Base-by-base conservation (phyloP, 345 rosid species). In the Lenwebbia sp. region DNA sequence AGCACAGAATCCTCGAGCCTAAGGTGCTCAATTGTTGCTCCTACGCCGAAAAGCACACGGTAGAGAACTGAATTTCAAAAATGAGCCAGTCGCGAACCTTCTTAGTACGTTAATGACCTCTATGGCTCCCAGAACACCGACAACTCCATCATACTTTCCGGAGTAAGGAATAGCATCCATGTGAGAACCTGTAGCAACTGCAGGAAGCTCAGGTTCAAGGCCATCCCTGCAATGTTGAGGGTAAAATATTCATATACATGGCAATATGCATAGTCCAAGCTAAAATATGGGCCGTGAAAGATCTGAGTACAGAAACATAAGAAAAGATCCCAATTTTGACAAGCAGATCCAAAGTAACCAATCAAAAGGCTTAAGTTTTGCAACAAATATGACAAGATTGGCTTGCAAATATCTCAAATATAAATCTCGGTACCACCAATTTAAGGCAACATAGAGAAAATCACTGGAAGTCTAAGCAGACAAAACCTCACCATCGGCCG, bases 131-230 rank as follows among this genome's bases (percentile, higher is more conserved):
- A 97, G 90, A 91, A 97, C 98, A 91, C 99, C 99, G 49, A 95
- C 97, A 60, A 95, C 99, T 30, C 99, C 98, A 89, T 97, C 99
- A 88, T 92, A 97, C 90, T 95, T 97, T 62, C 99, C 99, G 2
- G 98, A 95, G 91, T 93, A 95, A 6, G 99, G 99, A 90, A 97
- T 97, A 87, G 99, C 99, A 93, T 97, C 99, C 12, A 93, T 94
- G 54, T 97, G 98, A 89, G 99, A 97, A 88, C 98, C 99, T 50
- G 98, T 95, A 15, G 96, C 99, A 82, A 95, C 93, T 12, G 96
- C 90, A 87, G 94, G 82, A 55, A 94, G 98, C 89, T 88, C 90
- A 83, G 94, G 92, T 86, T 95, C 95, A 88, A 88, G 88, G 83
- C 98, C 97, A 86, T 90, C 93, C 99, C 98, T 95, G 90, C 86